Evolutionary conservation across 768 basidiomycete genomes (phyloP).

Genomic region (Lanmaoa pseudosensibilis): DNA sequence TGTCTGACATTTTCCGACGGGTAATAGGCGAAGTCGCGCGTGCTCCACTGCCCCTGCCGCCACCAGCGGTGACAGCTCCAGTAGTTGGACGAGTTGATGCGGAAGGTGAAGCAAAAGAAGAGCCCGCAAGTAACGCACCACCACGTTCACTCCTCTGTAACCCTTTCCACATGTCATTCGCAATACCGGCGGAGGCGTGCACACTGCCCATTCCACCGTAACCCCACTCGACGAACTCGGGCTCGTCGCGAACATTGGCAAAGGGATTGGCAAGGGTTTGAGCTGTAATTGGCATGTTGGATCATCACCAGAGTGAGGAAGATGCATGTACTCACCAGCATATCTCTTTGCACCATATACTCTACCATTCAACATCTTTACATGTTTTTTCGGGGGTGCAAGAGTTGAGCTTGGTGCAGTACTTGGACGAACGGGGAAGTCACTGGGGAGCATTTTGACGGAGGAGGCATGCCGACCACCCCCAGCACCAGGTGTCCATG

Average conservation of each 20-base stretch:
- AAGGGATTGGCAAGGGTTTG: slow-evolving; percentile 55
- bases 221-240: slow-evolving; percentile 92
- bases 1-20: slow-evolving; percentile 19
- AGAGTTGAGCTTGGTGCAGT: slow-evolving; percentile 9
- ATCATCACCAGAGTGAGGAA: background rate
- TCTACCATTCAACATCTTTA: slow-evolving; percentile 81
- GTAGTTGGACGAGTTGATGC: slow-evolving; percentile 19
- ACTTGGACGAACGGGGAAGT: slow-evolving; percentile 1
- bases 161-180: slow-evolving; percentile 30
- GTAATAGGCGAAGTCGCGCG: slow-evolving; percentile 8
- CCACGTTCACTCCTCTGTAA: slow-evolving; percentile 29
- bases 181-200: slow-evolving; percentile 26
- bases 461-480: slow-evolving; percentile 30
- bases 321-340: slow-evolving; percentile 17
- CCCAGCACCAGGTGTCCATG: slow-evolving; percentile 22
- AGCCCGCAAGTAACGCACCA: slow-evolving; percentile 22
- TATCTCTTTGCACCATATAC: slow-evolving; percentile 62
- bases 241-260: slow-evolving; percentile 60
- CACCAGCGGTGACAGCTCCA: slow-evolving; percentile 30
- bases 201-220: slow-evolving; percentile 81
- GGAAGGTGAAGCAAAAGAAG: slow-evolving; percentile 3
- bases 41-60: slow-evolving; percentile 12
- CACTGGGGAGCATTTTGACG: slow-evolving; percentile 2
- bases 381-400: slow-evolving; percentile 32
- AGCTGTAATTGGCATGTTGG: slow-evolving; percentile 4